Conservation (phyloP, 2,329 filamentous ascomycete species). For the Lecanicillium sp. region DNA sequence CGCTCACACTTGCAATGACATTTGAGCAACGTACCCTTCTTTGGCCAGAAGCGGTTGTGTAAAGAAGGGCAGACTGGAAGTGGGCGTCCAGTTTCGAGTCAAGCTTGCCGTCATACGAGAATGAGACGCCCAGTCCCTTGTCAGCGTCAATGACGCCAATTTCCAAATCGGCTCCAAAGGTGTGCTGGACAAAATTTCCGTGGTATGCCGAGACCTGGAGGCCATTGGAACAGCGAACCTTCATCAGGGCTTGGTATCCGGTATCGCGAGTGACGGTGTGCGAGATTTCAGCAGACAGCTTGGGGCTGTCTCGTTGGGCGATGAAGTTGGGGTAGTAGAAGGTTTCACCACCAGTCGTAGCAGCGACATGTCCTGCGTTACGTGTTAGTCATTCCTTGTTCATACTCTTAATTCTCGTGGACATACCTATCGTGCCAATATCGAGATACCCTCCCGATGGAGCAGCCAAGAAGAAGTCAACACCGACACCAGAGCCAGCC, state of each 20-base stretch:
- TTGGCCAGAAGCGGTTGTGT: slow-evolving; percentile 85
- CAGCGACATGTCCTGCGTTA: slow-evolving; percentile 66
- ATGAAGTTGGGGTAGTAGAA: slow-evolving; percentile 98
- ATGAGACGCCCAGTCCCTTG: slow-evolving; percentile 85
- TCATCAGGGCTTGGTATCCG: slow-evolving; percentile 94
- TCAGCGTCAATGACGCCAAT: slow-evolving; percentile 89
- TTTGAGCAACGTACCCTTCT: slow-evolving; percentile 89
- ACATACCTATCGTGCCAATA: slow-evolving; percentile 80
- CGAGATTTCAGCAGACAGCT: slow-evolving; percentile 75
- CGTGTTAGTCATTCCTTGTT: too few species aligned
- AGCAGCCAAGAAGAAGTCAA: slow-evolving; percentile 91
- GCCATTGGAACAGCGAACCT: slow-evolving; percentile 95
- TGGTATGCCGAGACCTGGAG: slow-evolving; percentile 91
- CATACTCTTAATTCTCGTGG: too few species aligned
- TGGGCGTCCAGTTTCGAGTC: slow-evolving; percentile 94
- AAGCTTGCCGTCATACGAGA: slow-evolving; percentile 95
- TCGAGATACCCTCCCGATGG: slow-evolving; percentile 88
- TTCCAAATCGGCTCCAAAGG: slow-evolving; percentile 88
- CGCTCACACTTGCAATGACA: slow-evolving; percentile 84
- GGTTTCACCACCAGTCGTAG: slow-evolving; percentile 86
- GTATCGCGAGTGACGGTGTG: slow-evolving; percentile 85
- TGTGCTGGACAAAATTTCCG: slow-evolving; percentile 93
- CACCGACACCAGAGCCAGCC: slow-evolving; percentile 76
- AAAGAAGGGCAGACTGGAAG: slow-evolving; percentile 91
- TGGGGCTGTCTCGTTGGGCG: slow-evolving; percentile 73